Base-by-base conservation (phyloP, 768 basidiomycete species). In the Pleurotus tuber-regium region DNA sequence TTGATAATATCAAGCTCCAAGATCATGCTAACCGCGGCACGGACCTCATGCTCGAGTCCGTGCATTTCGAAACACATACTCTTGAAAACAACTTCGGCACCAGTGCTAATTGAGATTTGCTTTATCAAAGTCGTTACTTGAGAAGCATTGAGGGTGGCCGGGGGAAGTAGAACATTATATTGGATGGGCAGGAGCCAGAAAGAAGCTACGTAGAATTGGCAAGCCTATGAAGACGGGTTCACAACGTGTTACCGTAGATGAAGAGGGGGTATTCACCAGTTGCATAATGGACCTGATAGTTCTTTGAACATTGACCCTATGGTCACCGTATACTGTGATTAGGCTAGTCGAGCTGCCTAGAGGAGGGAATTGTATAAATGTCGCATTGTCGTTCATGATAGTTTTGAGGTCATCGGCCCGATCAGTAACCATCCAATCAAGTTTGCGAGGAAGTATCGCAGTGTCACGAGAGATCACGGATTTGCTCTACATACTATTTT, bases 401-500 rank as follows among this genome's bases (percentile, higher is more conserved):
- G 84, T 77, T 69, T 86, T 92, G 62, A 99, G 74, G 56, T 98
- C 96, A 24, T 98, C 95, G 9, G 88, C 75, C n/a, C 90, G 85
- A 67, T 99, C 92, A n/a, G 89, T 91, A 50, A 97, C 83, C 83
- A 99, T 88, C 95, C 96, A 98, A 62, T 99, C 96, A 55, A 99
- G 77, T 67, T 99, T 99, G 56, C 96, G 87, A 51, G 96, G 96
- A 19, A 97, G 79, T 50, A 98, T 89, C 4, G 93, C 91, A 12
- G 92, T 93, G 65, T 99, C 95, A 54, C 92, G 76, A 6, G 96
- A 95, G 52, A 97, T 86, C 53, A 97, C 82, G 41, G 82, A 78
- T 66, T 95, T 93, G 63, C 85, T 87, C 96, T 98, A 61, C 2
- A 24, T 38, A 51, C 19, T 11, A 29, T 55, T 16, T 52, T 25